These are phyloP conservation scores for Massarina eburnea DNA, from an alignment of 2,329 filamentous ascomycete genomes.

Conservation along the genomic window DNA sequence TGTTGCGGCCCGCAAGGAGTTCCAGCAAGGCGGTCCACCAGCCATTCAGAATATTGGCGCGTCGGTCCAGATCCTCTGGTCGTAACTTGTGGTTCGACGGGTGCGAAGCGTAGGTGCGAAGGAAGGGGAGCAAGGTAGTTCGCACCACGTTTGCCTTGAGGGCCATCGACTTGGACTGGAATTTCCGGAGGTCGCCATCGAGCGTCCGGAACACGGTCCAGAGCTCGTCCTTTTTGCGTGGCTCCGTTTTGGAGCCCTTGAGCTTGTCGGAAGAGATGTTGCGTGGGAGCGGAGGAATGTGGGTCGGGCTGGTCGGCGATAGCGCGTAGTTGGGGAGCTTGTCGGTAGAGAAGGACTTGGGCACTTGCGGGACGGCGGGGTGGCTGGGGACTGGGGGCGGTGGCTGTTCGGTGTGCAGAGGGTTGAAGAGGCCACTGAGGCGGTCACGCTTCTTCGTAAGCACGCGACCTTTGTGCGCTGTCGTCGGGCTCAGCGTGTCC, in stretches of 20 bases:
- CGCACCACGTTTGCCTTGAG: slow-evolving; percentile 77
- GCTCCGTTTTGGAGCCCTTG: slow-evolving; percentile 41
- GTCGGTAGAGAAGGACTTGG: slow-evolving; percentile 54
- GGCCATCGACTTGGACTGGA: slow-evolving; percentile 71
- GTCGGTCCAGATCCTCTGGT: slow-evolving; percentile 80
- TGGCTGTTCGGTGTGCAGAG: slow-evolving; percentile 13
- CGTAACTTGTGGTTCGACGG: slow-evolving; percentile 65
- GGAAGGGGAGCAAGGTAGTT: slow-evolving; percentile 71
- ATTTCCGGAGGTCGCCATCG: slow-evolving; percentile 71
- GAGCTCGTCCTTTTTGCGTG: slow-evolving; percentile 67
- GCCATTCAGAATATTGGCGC: slow-evolving; percentile 78
- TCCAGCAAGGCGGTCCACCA: slow-evolving; percentile 88
- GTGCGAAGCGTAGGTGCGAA: slow-evolving; percentile 69
- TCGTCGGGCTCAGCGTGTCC: slow-evolving; percentile 16
- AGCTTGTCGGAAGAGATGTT: slow-evolving; percentile 45
- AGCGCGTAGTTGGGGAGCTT: slow-evolving; percentile 42
- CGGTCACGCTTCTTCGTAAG: slow-evolving; percentile 41
- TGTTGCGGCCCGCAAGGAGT: slow-evolving; percentile 73
- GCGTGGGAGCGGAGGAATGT: slow-evolving; percentile 47
- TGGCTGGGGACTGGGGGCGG: slow-evolving; percentile 14
- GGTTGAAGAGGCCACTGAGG: slow-evolving; percentile 35
- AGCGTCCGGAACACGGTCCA: slow-evolving; percentile 69
- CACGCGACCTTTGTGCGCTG: slow-evolving; percentile 19
- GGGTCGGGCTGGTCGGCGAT: slow-evolving; percentile 39
- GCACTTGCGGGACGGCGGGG: slow-evolving; percentile 45